These are phyloP conservation scores for Arbutus unedo DNA, from an alignment of 148 eudicot genomes.

Conservation along the genomic window DNA sequence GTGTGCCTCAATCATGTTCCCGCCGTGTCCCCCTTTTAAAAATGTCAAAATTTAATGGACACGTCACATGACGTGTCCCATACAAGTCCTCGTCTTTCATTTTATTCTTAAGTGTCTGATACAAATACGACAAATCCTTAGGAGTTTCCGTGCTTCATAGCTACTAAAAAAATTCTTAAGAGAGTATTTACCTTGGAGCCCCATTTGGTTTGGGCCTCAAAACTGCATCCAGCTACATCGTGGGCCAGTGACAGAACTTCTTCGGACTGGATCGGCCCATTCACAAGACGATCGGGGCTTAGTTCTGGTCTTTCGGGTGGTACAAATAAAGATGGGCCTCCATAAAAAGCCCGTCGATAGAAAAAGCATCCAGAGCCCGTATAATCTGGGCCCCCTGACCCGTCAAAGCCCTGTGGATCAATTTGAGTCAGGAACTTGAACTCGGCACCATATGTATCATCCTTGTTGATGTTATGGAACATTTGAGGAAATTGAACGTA, in stretches of 20 bases:
- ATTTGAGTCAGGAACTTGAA: slow-evolving; percentile 44
- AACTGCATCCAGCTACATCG: slow-evolving; percentile 30
- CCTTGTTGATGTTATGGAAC: slow-evolving; percentile 52
- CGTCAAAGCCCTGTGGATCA: slow-evolving; percentile 64
- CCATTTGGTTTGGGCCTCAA: slow-evolving; percentile 38
- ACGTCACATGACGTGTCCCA: too few species aligned
- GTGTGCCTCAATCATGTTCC: too few species aligned
- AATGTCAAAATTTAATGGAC: too few species aligned
- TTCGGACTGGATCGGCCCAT: slow-evolving; percentile 27
- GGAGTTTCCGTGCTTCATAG: too few species aligned
- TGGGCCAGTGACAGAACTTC: slow-evolving; percentile 31
- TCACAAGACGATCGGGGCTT: slow-evolving; percentile 17
- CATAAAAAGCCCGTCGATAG: slow-evolving; percentile 52
- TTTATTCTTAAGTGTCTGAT: too few species aligned
- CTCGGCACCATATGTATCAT: slow-evolving; percentile 53
- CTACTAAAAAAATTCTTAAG: too few species aligned
- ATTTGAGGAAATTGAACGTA: slow-evolving; percentile 75
- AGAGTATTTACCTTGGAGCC: slow-evolving; percentile 35
- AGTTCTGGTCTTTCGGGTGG: slow-evolving; percentile 28
- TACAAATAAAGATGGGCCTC: slow-evolving; percentile 31
- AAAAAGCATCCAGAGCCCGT: slow-evolving; percentile 76
- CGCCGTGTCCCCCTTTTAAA: too few species aligned
- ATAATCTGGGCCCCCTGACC: slow-evolving; percentile 64
- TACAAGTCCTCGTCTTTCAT: too few species aligned
- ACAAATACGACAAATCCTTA: too few species aligned